Percentiles rank a stretch among this genome's conserved stretches.
Conservation (phyloP, 1,139 yeast species). For the Yamadazyma siamensis region DNA sequence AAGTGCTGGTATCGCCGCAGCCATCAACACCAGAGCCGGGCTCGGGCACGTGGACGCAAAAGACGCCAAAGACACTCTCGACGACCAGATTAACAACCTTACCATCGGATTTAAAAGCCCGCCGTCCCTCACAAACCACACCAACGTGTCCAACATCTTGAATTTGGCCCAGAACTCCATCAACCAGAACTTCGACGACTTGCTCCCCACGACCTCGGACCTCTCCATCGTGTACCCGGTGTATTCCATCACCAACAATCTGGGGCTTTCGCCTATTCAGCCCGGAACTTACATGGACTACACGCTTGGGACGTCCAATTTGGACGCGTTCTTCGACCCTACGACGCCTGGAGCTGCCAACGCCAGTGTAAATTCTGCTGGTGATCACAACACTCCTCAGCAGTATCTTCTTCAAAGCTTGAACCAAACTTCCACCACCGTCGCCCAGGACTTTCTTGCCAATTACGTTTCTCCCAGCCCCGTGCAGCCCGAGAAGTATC, state of each 20-base stretch:
- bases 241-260: constrained; percentile 24
- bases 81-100: constrained; percentile 15
- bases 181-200: constrained; percentile 29
- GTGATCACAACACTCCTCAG: constrained; percentile 8
- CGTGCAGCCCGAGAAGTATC: constrained; percentile 7
- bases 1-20: constrained; percentile 4
- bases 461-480: constrained; percentile 7
- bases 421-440: constrained; percentile 7
- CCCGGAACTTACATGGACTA: constrained; percentile 1
- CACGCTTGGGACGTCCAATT: no score
- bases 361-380: background rate
- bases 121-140: constrained; percentile 4
- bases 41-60: no score
- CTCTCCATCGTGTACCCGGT: constrained; percentile 38
- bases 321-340: constrained; percentile 2
- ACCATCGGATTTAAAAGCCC: constrained; percentile 11
- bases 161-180: constrained; percentile 17
- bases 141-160: constrained; percentile 17
- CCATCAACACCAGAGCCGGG: no score
- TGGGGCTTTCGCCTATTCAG: constrained; percentile 5
- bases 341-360: background rate
- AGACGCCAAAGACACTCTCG: constrained; percentile 3
- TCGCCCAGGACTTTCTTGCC: constrained; percentile 12
- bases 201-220: constrained; percentile 18
- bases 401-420: constrained; percentile 12